A percentile compares a stretch with the other conserved stretches of the same genome.
These are phyloP conservation scores for Phytophthora melonis DNA, from an alignment of 352 stramenopile genomes.

Conservation along the genomic window DNA sequence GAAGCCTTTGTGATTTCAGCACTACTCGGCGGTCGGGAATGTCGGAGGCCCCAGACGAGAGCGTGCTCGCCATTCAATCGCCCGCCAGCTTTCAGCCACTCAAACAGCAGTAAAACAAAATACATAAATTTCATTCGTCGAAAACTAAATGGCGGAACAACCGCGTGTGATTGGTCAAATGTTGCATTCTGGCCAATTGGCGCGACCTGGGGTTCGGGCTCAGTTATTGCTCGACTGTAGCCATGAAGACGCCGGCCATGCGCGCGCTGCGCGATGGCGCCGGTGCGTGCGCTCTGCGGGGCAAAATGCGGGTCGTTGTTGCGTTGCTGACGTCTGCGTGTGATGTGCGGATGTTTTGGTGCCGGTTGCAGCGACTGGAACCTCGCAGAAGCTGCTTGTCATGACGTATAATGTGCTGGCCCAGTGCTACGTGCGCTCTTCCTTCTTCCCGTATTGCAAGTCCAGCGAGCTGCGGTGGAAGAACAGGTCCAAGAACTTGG, in stretches of 20 bases:
- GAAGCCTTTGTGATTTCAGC: constrained; percentile 91
- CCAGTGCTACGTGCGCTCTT: constrained; percentile 83
- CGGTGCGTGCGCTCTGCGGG: constrained; percentile 15
- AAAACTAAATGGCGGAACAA: constrained; percentile 1
- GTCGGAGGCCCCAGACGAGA: constrained; percentile 20
- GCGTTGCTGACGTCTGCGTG: constrained; percentile 2
- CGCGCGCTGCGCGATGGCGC: constrained; percentile 37
- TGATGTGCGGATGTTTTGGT: not conserved
- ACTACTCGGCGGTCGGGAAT: constrained; percentile 53
- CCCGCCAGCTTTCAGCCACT: constrained; percentile 36
- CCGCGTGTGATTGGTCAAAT: constrained; percentile 41
- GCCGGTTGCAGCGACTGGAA: constrained; percentile 17
- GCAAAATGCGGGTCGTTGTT: constrained; percentile 3
- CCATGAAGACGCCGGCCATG: constrained; percentile 51
- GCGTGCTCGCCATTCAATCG: constrained; percentile 76
- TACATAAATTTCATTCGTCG: constrained; percentile 8
- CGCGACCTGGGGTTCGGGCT: not conserved
- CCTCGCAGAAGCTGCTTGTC: constrained; percentile 58
- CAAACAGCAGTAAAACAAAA: constrained; percentile 15
- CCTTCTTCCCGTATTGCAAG: constrained; percentile 85
- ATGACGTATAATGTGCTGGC: constrained; percentile 92
- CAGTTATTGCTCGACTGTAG: not conserved
- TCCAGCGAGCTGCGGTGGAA: constrained; percentile 73
- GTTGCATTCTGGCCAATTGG: constrained; percentile 3
- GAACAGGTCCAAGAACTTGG: constrained; percentile 70